Evolutionary conservation across 164 flowering plant genomes (phyloP).

Genomic region (Annona cherimola): DNA sequence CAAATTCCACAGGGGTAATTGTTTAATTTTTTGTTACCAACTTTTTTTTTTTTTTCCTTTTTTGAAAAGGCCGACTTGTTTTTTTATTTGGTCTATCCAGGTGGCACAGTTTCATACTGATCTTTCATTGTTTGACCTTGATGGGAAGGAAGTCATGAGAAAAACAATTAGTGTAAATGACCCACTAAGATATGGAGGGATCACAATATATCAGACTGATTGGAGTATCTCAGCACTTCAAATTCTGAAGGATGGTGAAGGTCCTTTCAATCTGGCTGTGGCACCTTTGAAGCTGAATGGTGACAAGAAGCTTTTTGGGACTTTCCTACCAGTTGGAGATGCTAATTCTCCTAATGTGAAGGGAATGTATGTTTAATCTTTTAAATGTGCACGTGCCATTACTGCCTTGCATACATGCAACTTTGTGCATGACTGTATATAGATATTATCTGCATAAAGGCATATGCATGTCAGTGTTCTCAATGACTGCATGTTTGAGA

Average conservation of each 20-base stretch:
- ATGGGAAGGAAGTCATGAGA: constrained; percentile 91
- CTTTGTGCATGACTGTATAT: not conserved
- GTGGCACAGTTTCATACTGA: constrained; percentile 84
- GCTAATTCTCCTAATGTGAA: constrained; percentile 59
- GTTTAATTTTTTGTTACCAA: not conserved
- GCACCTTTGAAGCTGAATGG: constrained; percentile 87
- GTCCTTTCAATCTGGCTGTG: constrained; percentile 98
- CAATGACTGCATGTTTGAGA: no score
- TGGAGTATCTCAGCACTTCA: constrained; percentile 92
- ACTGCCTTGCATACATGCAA: not conserved
- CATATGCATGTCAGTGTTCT: no score
- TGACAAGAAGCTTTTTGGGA: constrained; percentile 94
- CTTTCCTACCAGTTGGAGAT: constrained; percentile 76
- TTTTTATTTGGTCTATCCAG: constrained; percentile 23
- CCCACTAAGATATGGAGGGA: constrained; percentile 84
- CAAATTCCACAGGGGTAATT: not conserved
- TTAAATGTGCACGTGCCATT: not conserved
- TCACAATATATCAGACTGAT: constrained; percentile 93
- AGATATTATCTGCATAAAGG: not conserved
- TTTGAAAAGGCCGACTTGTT: not conserved
- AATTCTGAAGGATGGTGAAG: constrained; percentile 72
- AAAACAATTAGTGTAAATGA: constrained; percentile 95
- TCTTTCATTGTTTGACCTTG: constrained; percentile 65
- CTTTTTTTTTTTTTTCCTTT: not conserved
- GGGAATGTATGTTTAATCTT: constrained; percentile 70